phyloP scores from a whole-genome alignment of 352 stramenopile species.

The Globisporangium carolinianum region DNA sequence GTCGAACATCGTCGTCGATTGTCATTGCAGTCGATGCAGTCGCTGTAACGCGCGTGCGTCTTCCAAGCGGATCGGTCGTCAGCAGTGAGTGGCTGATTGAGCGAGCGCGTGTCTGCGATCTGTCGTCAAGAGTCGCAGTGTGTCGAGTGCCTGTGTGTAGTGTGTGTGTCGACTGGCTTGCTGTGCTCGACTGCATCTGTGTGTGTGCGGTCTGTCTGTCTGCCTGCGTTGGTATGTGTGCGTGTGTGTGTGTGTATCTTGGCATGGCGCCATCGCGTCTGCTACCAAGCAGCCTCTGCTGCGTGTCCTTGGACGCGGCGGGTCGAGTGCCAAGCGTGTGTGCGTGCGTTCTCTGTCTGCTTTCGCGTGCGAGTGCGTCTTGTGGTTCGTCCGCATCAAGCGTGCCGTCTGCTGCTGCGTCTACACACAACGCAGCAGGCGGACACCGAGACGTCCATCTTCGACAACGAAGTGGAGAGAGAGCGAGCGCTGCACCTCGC shows the following conservation, averaged over 20 bases:
- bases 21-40: neutral
- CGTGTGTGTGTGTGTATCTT: neutral
- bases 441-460: neutral
- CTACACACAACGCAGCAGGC: too few species aligned
- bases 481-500: neutral
- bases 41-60: neutral
- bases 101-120: too few species aligned
- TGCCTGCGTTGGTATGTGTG: neutral
- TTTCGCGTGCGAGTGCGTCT: constrained; percentile 14
- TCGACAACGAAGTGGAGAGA: constrained; percentile 8
- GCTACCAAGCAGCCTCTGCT: too few species aligned
- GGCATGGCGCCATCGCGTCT: too few species aligned
- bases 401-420: too few species aligned
- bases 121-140: too few species aligned
- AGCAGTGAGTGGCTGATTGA: too few species aligned
- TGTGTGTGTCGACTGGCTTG: too few species aligned
- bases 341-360: constrained; percentile 5
- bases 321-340: constrained; percentile 2
- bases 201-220: too few species aligned
- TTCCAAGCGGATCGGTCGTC: too few species aligned
- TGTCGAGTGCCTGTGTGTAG: too few species aligned
- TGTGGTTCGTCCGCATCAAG: neutral
- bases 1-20: neutral
- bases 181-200: too few species aligned
- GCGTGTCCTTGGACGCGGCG: constrained; percentile 1